These are phyloP conservation scores for Apostasia shenzhenica DNA, from an alignment of 106 monocot species.

Conservation along the genomic window DNA sequence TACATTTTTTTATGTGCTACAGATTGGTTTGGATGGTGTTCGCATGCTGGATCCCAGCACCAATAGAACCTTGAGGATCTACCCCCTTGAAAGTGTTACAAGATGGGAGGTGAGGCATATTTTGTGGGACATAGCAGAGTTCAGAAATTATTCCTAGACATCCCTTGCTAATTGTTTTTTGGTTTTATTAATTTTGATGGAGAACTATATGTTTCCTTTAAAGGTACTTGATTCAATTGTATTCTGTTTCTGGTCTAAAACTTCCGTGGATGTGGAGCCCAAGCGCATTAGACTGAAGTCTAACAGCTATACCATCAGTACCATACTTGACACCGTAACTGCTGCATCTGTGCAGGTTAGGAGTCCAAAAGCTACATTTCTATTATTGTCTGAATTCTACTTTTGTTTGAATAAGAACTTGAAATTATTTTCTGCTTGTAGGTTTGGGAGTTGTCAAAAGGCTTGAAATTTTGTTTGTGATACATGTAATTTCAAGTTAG, in stretches of 20 bases:
- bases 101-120: constrained; percentile 72
- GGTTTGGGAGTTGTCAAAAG: no score
- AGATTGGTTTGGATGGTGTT: constrained; percentile 99
- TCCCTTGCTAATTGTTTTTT: neutral
- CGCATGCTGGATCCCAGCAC: constrained; percentile 91
- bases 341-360: constrained; percentile 74
- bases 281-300: constrained; percentile 81
- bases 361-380: neutral
- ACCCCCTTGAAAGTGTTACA: constrained; percentile 79
- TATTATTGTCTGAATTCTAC: neutral
- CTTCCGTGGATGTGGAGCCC: constrained; percentile 67
- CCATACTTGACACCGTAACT: constrained; percentile 75
- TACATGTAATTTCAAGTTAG: no score
- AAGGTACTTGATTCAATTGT: constrained; percentile 58
- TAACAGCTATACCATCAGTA: constrained; percentile 77
- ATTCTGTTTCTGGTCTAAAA: constrained; percentile 84
- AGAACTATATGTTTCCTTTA: neutral
- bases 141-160: neutral
- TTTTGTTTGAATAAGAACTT: neutral
- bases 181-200: neutral
- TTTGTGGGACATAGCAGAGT: neutral
- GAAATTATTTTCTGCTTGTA: neutral
- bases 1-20: constrained; percentile 4
- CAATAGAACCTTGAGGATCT: constrained; percentile 74
- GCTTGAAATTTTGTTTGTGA: no score